A percentile compares a stretch with the other conserved stretches of the same genome.
phyloP scores from a whole-genome alignment of 2,329 filamentous ascomycete genomes.

The Diaporthe eres region DNA sequence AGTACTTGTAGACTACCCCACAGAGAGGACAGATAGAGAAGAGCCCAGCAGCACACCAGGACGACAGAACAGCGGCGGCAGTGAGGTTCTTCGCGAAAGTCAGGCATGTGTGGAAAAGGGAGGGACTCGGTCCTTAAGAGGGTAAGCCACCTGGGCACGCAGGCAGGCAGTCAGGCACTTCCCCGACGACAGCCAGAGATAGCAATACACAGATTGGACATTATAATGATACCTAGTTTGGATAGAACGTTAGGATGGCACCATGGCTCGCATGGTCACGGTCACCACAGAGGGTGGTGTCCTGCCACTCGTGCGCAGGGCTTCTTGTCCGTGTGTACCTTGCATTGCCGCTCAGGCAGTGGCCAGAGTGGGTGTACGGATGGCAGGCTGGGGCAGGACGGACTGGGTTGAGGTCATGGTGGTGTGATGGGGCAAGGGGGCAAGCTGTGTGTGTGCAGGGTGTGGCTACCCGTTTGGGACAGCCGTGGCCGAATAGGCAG shows the following conservation, averaged over 20 bases:
- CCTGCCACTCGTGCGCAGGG: neutral
- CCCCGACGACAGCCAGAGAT: neutral
- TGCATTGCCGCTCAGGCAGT: slow-evolving; percentile 12
- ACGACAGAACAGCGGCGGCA: neutral
- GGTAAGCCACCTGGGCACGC: neutral
- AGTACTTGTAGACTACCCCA: neutral
- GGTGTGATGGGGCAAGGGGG: neutral
- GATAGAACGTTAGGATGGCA: neutral
- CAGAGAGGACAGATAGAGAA: neutral
- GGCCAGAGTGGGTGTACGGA: neutral
- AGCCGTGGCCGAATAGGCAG: neutral
- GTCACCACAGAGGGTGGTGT: neutral
- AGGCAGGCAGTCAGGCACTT: neutral
- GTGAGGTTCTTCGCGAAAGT: neutral
- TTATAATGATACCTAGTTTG: neutral
- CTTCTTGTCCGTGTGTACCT: neutral
- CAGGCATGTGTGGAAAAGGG: neutral
- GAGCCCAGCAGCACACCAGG: neutral
- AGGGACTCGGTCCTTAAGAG: neutral
- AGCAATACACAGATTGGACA: neutral
- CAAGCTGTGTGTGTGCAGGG: neutral
- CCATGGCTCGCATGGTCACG: neutral
- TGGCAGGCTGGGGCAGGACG: slow-evolving; percentile 1
- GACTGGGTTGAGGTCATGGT: neutral
- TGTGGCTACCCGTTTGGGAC: slow-evolving; percentile 4